Evolutionary conservation across 2,329 filamentous ascomycete genomes (phyloP).

Genomic region (Cladosporium sp.): DNA sequence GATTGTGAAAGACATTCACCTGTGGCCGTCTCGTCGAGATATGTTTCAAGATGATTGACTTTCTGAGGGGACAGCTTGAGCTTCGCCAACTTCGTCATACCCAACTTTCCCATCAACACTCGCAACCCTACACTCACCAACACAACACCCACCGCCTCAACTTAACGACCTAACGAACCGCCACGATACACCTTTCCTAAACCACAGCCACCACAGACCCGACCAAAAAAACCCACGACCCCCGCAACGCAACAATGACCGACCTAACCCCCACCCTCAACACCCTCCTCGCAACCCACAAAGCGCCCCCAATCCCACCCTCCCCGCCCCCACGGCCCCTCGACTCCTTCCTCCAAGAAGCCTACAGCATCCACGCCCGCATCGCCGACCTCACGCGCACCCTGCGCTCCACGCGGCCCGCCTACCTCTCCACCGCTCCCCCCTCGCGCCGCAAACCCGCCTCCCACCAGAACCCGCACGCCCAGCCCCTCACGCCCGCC

Average conservation of each 20-base stretch:
- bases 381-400: constrained; percentile 74
- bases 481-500: constrained; percentile 62
- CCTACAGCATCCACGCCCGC: constrained; percentile 84
- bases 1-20: background rate
- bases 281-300: constrained; percentile 48
- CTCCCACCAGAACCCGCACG: constrained; percentile 14
- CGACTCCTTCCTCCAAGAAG: constrained; percentile 88
- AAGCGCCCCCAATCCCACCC: background rate
- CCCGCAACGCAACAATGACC: constrained; percentile 26
- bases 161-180: background rate
- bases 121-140: background rate
- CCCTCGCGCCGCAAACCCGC: constrained; percentile 43
- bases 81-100: background rate
- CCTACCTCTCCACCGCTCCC: constrained; percentile 80
- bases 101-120: background rate
- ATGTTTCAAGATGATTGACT: no score
- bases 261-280: constrained; percentile 66
- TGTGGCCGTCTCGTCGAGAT: background rate
- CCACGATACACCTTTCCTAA: no score
- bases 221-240: background rate
- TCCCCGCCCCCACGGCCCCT: constrained; percentile 27
- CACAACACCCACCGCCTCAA: constrained; percentile 34
- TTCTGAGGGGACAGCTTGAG: no score
- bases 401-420: constrained; percentile 74
- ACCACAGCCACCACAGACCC: no score